Percentiles rank a stretch among this genome's conserved stretches.
phyloP scores from a whole-genome alignment of 2,329 filamentous ascomycete species.

The Chaetomiaceae sp. region DNA sequence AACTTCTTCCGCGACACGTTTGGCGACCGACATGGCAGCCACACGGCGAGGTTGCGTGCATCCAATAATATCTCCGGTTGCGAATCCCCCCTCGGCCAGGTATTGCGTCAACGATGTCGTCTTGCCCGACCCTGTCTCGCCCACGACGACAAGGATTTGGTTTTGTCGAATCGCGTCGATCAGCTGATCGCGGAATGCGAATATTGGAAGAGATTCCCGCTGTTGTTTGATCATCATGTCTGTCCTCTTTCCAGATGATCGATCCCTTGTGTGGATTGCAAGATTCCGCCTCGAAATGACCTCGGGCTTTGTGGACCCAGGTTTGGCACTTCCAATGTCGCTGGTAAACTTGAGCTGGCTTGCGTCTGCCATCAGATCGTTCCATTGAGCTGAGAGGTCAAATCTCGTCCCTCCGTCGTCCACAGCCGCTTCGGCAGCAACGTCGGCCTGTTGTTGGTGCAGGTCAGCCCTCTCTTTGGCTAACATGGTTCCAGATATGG shows the following conservation, averaged over 20 bases:
- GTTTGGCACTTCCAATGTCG: conserved; percentile 75
- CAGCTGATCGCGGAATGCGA: conserved; percentile 78
- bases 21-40: conserved; percentile 94
- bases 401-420: conserved; percentile 73
- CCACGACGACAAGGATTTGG: conserved; percentile 91
- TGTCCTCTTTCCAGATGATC: conserved; percentile 79
- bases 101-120: conserved; percentile 96
- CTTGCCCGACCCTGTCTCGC: conserved; percentile 95
- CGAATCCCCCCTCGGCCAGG: conserved; percentile 86
- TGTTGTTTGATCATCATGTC: conserved; percentile 93
- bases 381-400: conserved; percentile 86
- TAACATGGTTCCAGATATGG: conserved; percentile 84
- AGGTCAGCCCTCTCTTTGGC: conserved; percentile 88
- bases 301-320: too few species aligned
- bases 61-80: conserved; percentile 81
- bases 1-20: conserved; percentile 93
- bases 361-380: conserved; percentile 89
- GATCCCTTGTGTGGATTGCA: too few species aligned
- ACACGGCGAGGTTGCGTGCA: conserved; percentile 97
- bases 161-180: conserved; percentile 83
- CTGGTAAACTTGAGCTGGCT: conserved; percentile 84
- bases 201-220: conserved; percentile 83
- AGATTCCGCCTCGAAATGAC: too few species aligned
- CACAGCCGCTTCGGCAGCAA: too few species aligned
- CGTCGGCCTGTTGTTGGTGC: conserved; percentile 81